Evolutionary conservation across 805 yeast species (phyloP).

Genomic region (Nakazawaea ernobii): DNA sequence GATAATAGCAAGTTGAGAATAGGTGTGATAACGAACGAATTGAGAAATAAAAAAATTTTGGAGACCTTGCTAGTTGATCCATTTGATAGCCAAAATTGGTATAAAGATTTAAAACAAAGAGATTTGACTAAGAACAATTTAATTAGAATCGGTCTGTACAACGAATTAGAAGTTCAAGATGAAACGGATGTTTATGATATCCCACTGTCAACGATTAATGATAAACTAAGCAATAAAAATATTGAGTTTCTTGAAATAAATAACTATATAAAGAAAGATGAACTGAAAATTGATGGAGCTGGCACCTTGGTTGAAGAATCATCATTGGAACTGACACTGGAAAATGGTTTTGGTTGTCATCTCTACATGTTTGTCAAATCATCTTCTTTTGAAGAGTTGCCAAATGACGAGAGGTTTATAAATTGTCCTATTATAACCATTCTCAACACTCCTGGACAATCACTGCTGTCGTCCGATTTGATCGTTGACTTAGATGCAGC

Average conservation of each 20-base stretch:
- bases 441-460: slow-evolving; percentile 13
- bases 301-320: slow-evolving; percentile 8
- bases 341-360: slow-evolving; percentile 17
- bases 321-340: background rate
- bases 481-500: slow-evolving; percentile 22
- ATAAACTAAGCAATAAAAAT: slow-evolving; percentile 18
- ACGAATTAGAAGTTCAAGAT: background rate
- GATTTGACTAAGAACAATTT: slow-evolving; percentile 10
- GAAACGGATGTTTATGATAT: slow-evolving; percentile 6
- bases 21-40: slow-evolving; percentile 6
- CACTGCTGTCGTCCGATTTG: slow-evolving; percentile 2
- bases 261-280: slow-evolving; percentile 7
- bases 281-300: slow-evolving; percentile 13
- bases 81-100: slow-evolving; percentile 10
- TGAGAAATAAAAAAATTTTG: slow-evolving; percentile 2
- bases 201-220: background rate
- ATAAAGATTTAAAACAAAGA: slow-evolving; percentile 4
- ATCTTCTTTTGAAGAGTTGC: slow-evolving; percentile 15
- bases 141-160: slow-evolving; percentile 1
- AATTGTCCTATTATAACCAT: slow-evolving; percentile 23
- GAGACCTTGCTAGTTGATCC: slow-evolving; percentile 10
- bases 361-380: slow-evolving; percentile 23
- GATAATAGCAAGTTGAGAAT: background rate
- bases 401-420: slow-evolving; percentile 10
- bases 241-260: slow-evolving; percentile 24